Evolutionary conservation across 2,329 filamentous ascomycete genomes (phyloP).

Genomic region (Xylariaceae sp.): DNA sequence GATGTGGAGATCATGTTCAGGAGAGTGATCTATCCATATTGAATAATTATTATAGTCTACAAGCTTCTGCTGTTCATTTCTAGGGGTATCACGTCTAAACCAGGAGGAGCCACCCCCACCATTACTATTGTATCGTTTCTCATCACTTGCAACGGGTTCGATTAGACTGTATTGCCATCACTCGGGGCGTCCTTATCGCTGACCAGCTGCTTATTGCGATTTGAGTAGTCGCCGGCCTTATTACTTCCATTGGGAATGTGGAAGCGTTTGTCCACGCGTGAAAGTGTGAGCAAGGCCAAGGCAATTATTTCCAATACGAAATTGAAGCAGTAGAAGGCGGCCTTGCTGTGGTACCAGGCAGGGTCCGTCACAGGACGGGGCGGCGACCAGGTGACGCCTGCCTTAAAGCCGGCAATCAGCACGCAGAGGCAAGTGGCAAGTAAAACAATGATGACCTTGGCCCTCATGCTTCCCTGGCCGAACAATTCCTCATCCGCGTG

Average conservation of each 20-base stretch:
- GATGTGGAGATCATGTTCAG: too few species aligned
- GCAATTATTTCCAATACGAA: constrained; percentile 29
- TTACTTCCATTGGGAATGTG: constrained; percentile 23
- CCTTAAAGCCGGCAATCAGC: constrained; percentile 22
- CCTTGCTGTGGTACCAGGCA: constrained; percentile 28
- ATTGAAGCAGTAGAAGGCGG: constrained; percentile 31
- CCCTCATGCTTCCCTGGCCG: constrained; percentile 24
- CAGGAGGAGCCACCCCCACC: too few species aligned
- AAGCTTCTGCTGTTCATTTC: too few species aligned
- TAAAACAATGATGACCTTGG: constrained; percentile 27
- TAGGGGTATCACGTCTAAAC: too few species aligned
- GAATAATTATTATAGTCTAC: too few species aligned
- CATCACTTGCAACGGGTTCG: too few species aligned
- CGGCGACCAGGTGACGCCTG: constrained; percentile 22
- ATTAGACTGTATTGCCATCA: too few species aligned
- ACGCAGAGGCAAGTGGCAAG: constrained; percentile 16
- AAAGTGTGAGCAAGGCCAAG: constrained; percentile 14
- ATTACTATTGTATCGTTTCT: too few species aligned
- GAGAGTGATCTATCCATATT: too few species aligned
- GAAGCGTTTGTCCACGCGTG: constrained; percentile 23
- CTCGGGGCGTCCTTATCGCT: too few species aligned
- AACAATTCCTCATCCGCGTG: constrained; percentile 25
- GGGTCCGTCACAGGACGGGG: constrained; percentile 17
- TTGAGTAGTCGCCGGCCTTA: constrained; percentile 20
- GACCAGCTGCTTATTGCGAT: too few species aligned